phyloP scores from a whole-genome alignment of 2,329 filamentous ascomycete genomes.

The Ustilaginoidea virens region DNA sequence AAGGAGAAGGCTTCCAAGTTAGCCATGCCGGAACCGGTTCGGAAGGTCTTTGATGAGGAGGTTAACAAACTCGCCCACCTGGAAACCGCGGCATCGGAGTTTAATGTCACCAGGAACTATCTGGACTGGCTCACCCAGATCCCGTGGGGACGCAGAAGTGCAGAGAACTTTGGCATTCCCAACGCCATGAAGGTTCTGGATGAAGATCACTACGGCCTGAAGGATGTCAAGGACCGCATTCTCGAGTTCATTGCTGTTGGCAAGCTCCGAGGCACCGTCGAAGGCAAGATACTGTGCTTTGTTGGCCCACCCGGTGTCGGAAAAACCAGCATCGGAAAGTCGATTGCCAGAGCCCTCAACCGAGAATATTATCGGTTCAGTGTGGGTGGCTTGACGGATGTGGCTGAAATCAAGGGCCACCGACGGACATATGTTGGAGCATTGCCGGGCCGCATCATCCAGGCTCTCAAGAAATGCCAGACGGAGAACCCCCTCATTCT shows the following conservation, averaged over 20 bases:
- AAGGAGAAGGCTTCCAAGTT: conserved; percentile 87
- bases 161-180: conserved; percentile 91
- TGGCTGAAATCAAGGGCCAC: conserved; percentile 97
- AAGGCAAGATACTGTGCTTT: conserved; percentile 96
- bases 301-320: conserved; percentile 95
- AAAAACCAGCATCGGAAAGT: conserved; percentile 98
- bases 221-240: conserved; percentile 97
- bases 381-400: conserved; percentile 89
- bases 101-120: conserved; percentile 97
- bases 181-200: conserved; percentile 84
- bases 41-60: conserved; percentile 97
- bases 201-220: conserved; percentile 90
- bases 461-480: conserved; percentile 96
- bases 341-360: conserved; percentile 86
- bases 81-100: conserved; percentile 91
- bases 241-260: conserved; percentile 96
- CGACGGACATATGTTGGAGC: conserved; percentile 92
- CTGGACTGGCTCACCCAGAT: conserved; percentile 98
- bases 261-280: conserved; percentile 89
- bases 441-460: conserved; percentile 88
- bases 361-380: conserved; percentile 97
- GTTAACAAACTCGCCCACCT: conserved; percentile 92
- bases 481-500: conserved; percentile 94
- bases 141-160: conserved; percentile 88
- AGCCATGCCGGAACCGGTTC: conserved; percentile 91